Base-by-base conservation (phyloP, 768 basidiomycete species). In the Tephrocybe sp. region DNA sequence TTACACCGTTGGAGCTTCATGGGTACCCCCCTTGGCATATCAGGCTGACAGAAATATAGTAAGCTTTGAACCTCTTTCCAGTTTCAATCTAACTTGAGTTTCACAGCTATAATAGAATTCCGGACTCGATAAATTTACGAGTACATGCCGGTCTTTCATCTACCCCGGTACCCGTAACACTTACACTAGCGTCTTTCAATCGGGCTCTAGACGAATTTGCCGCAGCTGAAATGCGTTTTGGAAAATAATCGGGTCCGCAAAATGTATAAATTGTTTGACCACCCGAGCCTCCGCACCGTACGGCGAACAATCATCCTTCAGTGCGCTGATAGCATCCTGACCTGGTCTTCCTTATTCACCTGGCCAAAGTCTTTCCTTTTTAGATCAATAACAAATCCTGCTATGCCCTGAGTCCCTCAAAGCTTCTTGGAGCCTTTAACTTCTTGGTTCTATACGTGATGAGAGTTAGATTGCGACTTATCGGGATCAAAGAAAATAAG, bases 1-100 rank as follows among this genome's bases (percentile, higher is more conserved):
- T 60, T 31, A 59, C 69, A 19, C 81, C 86, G 1, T 65, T 85
- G 43, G 87, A 91, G 62, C 69, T 91, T 18, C 69, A 86, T 56
- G 86, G 85, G 4, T 91, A 86, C 58, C 90, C 90, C 15, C 90
- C 90, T 13, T 92, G 90, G 89, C 90, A 92, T 58, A 80, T 84
- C n/a, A 74, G 84, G 47, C 68, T 92, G 34, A 88, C 87, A 37
- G 90, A 92, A 64, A 83, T 92, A 52, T 77, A 83, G 90, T 91
- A 61, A 67, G 86, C 40, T 30, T 37, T 40, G 5, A 21, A 13
- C 24, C 25, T 21, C 9, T 9, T 47, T 47, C 11, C n/a, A 35
- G 34, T 1, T 6, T 19, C 16, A 19, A 3, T 26, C 34, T 49
- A 8, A 15, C 13, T 5, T 1, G 32, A 16, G 35, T 18, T 24